phyloP scores from a whole-genome alignment of 2,329 filamentous ascomycete genomes.

The Sphaerulina vaccinii region DNA sequence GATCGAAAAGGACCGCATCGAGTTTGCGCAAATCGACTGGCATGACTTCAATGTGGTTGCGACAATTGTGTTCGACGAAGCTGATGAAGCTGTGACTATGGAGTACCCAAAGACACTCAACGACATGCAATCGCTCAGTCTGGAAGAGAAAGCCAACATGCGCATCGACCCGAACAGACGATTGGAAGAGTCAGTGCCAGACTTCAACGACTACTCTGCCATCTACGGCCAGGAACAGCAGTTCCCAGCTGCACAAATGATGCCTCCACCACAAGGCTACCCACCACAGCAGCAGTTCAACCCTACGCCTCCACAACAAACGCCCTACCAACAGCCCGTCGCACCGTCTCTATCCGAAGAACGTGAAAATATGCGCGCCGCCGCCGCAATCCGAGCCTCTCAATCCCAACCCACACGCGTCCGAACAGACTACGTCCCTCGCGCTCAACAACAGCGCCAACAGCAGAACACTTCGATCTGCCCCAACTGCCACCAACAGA shows the following conservation, averaged over 20 bases:
- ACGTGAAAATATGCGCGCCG: slow-evolving; percentile 63
- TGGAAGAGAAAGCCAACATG: slow-evolving; percentile 91
- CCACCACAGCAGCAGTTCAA: slow-evolving; percentile 28
- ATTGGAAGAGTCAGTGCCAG: slow-evolving; percentile 93
- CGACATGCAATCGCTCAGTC: slow-evolving; percentile 87
- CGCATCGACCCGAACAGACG: slow-evolving; percentile 78
- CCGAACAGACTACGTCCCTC: slow-evolving; percentile 86
- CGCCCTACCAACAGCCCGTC: slow-evolving; percentile 24
- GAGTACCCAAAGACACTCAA: slow-evolving; percentile 85
- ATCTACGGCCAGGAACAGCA: slow-evolving; percentile 34
- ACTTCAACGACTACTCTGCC: slow-evolving; percentile 57
- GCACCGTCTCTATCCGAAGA: slow-evolving; percentile 35
- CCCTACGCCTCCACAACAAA: slow-evolving; percentile 35
- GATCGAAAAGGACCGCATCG: slow-evolving; percentile 73
- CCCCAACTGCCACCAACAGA: slow-evolving; percentile 88
- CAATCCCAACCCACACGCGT: slow-evolving; percentile 64
- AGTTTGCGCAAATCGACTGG: slow-evolving; percentile 91
- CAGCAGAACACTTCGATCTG: slow-evolving; percentile 69
- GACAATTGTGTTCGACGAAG: slow-evolving; percentile 86
- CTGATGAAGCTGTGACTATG: slow-evolving; percentile 80
- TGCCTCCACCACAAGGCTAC: slow-evolving; percentile 26
- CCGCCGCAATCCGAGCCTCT: slow-evolving; percentile 68
- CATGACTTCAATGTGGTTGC: slow-evolving; percentile 96
- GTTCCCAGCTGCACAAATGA: slow-evolving; percentile 31
- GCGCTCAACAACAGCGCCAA: slow-evolving; percentile 60